Evolutionary conservation across 2,329 filamentous ascomycete species (phyloP).

Genomic region (Exophiala sp.): DNA sequence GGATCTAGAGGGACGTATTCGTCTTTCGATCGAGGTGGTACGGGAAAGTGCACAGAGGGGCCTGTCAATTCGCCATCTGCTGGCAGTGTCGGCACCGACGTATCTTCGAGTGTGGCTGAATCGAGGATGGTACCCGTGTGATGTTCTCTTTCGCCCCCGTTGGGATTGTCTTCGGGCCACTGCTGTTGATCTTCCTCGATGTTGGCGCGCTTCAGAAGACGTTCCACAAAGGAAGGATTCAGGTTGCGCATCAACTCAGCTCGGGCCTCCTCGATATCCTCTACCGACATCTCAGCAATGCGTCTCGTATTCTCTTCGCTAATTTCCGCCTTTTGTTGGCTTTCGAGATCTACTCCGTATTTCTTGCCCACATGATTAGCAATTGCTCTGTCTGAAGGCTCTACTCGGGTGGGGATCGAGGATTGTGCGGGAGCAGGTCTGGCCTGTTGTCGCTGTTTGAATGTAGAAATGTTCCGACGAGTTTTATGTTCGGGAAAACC

Average conservation of each 20-base stretch:
- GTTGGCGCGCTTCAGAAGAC: conserved; percentile 70
- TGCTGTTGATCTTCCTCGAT: conserved; percentile 57
- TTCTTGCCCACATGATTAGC: conserved; percentile 23
- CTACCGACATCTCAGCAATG: conserved; percentile 72
- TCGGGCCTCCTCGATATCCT: conserved; percentile 77
- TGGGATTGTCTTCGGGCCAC: conserved; percentile 13
- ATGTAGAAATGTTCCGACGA: conserved; percentile 68
- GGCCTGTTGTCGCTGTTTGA: conserved; percentile 64
- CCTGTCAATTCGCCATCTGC: conserved; percentile 29
- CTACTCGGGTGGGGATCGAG: conserved; percentile 18
- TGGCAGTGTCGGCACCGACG: neutral
- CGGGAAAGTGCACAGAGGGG: conserved; percentile 42
- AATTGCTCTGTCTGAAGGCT: conserved; percentile 25
- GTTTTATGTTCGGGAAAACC: conserved; percentile 91
- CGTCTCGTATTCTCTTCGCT: conserved; percentile 75
- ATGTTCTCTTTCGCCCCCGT: neutral
- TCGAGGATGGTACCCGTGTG: conserved; percentile 7
- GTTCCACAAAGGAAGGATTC: conserved; percentile 71
- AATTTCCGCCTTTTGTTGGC: conserved; percentile 66
- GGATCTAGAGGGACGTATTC: conserved; percentile 74
- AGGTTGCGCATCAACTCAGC: conserved; percentile 76
- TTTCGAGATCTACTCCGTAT: conserved; percentile 34
- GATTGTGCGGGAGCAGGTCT: conserved; percentile 13
- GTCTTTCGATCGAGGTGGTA: conserved; percentile 43
- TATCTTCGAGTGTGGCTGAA: conserved; percentile 14